Evolutionary conservation across 2,329 filamentous ascomycete genomes (phyloP).

Genomic region (Myriosclerotinia scirpicola): DNA sequence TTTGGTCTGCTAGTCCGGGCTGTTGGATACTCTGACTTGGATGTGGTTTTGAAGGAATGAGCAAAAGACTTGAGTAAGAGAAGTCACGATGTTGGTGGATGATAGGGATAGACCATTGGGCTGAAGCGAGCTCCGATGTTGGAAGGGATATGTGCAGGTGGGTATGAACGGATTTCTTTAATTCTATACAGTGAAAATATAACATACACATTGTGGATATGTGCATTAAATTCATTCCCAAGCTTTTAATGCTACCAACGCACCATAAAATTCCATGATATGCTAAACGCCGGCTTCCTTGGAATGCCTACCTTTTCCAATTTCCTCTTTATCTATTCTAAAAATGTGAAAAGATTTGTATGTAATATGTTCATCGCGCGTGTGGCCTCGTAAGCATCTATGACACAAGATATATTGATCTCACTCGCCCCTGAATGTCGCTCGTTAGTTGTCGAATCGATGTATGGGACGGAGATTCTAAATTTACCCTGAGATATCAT

Average conservation of each 20-base stretch:
- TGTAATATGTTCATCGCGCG: constrained; percentile 95
- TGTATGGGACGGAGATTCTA: constrained; percentile 8
- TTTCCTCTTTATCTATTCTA: constrained; percentile 54
- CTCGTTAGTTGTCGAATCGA: constrained; percentile 15
- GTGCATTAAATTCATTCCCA: constrained; percentile 10
- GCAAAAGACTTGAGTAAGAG: not conserved
- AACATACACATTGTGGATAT: constrained; percentile 17
- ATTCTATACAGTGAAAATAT: constrained; percentile 16
- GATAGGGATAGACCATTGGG: not conserved
- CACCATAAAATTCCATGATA: constrained; percentile 14
- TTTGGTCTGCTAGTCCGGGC: too few relatives aligned
- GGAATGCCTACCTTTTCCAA: constrained; percentile 17
- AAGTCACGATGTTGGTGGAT: not conserved
- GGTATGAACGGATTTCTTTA: not conserved
- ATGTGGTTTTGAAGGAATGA: not conserved
- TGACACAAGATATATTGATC: constrained; percentile 98
- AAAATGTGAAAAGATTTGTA: constrained; percentile 93
- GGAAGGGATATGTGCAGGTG: not conserved
- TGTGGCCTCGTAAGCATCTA: constrained; percentile 86
- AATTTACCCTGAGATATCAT: constrained; percentile 94
- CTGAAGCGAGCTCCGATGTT: not conserved
- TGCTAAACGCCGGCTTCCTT: constrained; percentile 14
- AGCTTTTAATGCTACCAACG: constrained; percentile 10
- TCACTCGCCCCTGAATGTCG: constrained; percentile 76
- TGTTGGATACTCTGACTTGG: not conserved